Base-by-base conservation (phyloP, 371 early-diverging fungal species). In the Saksenaea vasiformis region DNA sequence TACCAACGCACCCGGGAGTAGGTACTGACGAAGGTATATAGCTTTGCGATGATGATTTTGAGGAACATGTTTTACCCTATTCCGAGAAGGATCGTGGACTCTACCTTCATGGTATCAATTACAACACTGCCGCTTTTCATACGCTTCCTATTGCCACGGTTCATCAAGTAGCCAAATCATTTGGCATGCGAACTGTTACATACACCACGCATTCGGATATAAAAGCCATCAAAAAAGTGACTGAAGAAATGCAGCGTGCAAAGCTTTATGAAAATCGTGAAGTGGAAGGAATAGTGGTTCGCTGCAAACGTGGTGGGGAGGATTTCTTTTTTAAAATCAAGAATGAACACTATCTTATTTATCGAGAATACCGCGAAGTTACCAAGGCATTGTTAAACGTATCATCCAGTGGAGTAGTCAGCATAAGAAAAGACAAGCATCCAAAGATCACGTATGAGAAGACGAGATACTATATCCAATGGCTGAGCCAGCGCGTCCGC, bases 341-440 rank as follows among this genome's bases (percentile, higher is more conserved):
- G 72, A 96, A 90, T 67, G 94, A 95, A 51, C 89, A 92, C 57
- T 98, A 98, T 64, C 71, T 96, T 28, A 86, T 94, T 84, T 98
- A 90, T 75, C 86, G 98, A 58, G 98, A 98, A 66, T 98, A 95
- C 89, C 84, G 98, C n/a, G 97, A 97, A 69, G 70, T 93, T 8
- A 96, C 98, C 8, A 89, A 85, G 71, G 60, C 72, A 35, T 19
- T 88, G 58, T 14, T 47, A 22, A 14, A 44, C n/a, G 44, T 44
- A 44, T 44, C 44, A 1, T n/a, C 44, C 19, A 19, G 19, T n/a
- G 44, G 44, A 2, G n/a, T 19, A 44, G 44, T 44, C 7, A 44
- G 44, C 19, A 15, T 44, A n/a, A 44, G 17, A n/a, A 47, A 47
- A 10, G 22, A 47, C 2, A n/a, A 22, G 22, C 10, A 19, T 0